Evolutionary conservation across 768 basidiomycete genomes (phyloP).

Genomic region (Lactarius evosmus): DNA sequence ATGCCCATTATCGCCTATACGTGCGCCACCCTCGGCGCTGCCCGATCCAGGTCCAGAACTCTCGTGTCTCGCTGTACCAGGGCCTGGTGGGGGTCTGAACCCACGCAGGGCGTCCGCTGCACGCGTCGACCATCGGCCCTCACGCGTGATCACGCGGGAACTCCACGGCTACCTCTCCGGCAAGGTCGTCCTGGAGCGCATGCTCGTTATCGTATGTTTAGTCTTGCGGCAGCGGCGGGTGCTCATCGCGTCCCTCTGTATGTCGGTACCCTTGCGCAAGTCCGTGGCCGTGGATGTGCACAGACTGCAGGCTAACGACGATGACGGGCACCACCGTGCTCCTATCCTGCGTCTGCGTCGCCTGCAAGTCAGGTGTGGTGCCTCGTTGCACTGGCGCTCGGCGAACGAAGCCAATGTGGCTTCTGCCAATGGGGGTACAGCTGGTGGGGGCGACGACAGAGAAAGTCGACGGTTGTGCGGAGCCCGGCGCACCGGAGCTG

Average conservation of each 20-base stretch:
- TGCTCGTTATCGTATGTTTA: conserved; percentile 1
- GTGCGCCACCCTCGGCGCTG: neutral
- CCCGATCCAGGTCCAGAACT: conserved; percentile 15
- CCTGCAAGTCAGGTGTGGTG: conserved; percentile 11
- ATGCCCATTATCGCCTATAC: conserved; percentile 20
- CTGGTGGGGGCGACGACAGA: conserved; percentile 5
- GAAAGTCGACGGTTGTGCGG: neutral
- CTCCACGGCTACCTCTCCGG: neutral
- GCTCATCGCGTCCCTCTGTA: conserved; percentile 13
- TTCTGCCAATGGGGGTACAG: neutral
- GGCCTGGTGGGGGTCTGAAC: conserved; percentile 38
- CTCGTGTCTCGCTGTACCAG: conserved; percentile 28
- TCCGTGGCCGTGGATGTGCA: conserved; percentile 42
- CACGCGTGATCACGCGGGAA: conserved; percentile 29
- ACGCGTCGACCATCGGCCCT: conserved; percentile 55
- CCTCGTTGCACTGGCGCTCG: conserved; percentile 22
- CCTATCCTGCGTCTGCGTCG: conserved; percentile 20
- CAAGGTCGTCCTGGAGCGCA: neutral
- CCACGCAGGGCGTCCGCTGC: conserved; percentile 62
- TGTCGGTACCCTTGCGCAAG: conserved; percentile 21
- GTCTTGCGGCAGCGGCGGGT: neutral
- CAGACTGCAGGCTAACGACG: conserved; percentile 78
- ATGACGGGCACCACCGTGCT: conserved; percentile 72
- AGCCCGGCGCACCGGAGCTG: conserved; percentile 9
- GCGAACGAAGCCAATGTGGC: conserved; percentile 18